Evolutionary conservation across 306 rosid species (phyloP), one percentile per base, ranked within the genome.

Genomic region (Cucumis hystrix): DNA sequence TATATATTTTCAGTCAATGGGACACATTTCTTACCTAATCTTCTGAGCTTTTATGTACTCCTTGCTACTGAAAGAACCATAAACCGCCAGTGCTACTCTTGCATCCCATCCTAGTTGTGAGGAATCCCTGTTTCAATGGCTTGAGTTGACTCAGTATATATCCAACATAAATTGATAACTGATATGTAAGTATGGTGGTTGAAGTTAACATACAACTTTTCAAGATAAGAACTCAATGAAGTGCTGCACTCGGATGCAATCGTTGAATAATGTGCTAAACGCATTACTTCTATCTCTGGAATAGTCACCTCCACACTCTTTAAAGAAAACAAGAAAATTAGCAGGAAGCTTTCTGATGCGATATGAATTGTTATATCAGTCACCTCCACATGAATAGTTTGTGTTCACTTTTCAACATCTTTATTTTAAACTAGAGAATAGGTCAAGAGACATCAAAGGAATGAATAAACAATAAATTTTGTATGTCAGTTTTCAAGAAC

Each of bases 231-330:
- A 79, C 88, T 78, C 57, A 94, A 88, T 0, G 89, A 76, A 20
- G 96, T 81, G 79, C 56, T 90, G 77, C 93, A 89, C 77, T 94
- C 98, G 0, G 96, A 90, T 83, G 89, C 98, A 37, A 94, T 94
- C 6, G 98, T 92, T 54, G 70, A 58, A 79, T 92, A 94, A 83
- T 94, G 98, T 61, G 98, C 98, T 61, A 94, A 83, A 47, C 98
- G 93, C 98, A 94, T 94, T 62, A 59, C 91, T 85, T 94, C 98
- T 68, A 94, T 94, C 76, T 92, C 98, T 58, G 98, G 98, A 82
- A 94, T 82, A 67, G 97, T 94, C 84, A 94, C 96, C 78, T 88
- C 91, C 71, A 94, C 79, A 56, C 85, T 87, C 98, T 94, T 82
- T 54, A 39, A 77, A 57, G 83, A 67, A 80, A 51, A n/a, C 21